Evolutionary conservation across 371 early-diverging fungal species (phyloP), one percentile per base, ranked within the genome.

Genomic region (Dinochytrium kinnereticum): DNA sequence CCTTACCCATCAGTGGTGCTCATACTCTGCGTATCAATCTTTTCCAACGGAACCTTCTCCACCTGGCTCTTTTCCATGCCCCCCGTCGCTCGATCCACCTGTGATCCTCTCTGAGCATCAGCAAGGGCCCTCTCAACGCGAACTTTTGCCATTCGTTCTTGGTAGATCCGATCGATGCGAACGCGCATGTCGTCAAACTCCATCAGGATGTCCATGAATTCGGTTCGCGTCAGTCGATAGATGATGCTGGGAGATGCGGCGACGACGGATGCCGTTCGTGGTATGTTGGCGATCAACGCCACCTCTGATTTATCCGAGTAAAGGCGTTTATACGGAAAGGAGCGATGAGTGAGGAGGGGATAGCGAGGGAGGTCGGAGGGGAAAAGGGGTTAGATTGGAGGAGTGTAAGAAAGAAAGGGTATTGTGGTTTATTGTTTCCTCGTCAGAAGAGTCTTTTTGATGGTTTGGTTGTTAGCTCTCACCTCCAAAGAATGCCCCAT

Each of bases 181-280:
- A 69, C 49, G 64, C 72, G 71, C 70, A 82, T 75, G 74, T 82
- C 82, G 17, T 75, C 78, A 70, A 75, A 82, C 36, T 78, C 78
- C 26, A 34, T 51, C 1, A 81, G 74, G 31, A 81, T 76, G 24
- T 30, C 28, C 39, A 72, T 53, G 51, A 81, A 72, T 37, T 76
- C 81, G 10, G 7, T 74, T 28, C 76, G 71, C 21, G 64, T 69
- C n/a, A 81, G 73, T 19, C 59, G 59, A 69, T 81, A 81, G 31
- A 77, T 33, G 15, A 76, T 69, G 33, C 68, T 64, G 17, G 72
- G 70, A 37, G 71, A 28, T 1, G 68, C 64, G 1, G 81, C 81
- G 37, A 55, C 49, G 34, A 81, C 75, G 7, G 81, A 76, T 21
- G 81, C 81, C 24, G 78, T 78, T 30, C 81, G 73, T 10, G 78